phyloP scores from a whole-genome alignment of 2,329 filamentous ascomycete genomes.

The Sporothrix globosa region DNA sequence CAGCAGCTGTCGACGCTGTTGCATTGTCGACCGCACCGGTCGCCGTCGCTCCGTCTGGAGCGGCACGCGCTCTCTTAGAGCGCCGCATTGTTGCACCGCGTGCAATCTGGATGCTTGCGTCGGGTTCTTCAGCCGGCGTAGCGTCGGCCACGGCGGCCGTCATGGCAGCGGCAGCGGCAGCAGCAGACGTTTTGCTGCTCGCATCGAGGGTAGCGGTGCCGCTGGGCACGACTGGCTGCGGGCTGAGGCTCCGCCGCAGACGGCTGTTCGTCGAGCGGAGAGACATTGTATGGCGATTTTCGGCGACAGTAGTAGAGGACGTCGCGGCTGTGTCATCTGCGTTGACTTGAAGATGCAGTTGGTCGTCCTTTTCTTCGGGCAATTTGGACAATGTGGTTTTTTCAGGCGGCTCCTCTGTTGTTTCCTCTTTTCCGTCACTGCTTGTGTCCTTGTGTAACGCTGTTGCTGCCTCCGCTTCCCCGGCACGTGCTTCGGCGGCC shows the following conservation, averaged over 20 bases:
- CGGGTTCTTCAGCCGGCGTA: not conserved
- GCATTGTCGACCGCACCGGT: no score
- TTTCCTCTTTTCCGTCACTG: not conserved
- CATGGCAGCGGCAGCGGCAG: not conserved
- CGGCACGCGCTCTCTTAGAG: conserved; percentile 9
- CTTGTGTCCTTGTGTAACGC: conserved; percentile 20
- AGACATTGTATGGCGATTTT: conserved; percentile 33
- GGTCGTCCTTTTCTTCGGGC: no score
- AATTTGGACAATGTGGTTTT: not conserved
- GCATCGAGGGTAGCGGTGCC: not conserved
- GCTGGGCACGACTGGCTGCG: not conserved
- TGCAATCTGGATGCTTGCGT: conserved; percentile 37
- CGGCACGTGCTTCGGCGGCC: not conserved
- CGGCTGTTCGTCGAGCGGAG: conserved; percentile 32
- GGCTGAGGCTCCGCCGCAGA: conserved; percentile 20
- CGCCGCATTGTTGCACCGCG: conserved; percentile 31
- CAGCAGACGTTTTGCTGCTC: not conserved
- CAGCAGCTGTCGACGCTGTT: not conserved
- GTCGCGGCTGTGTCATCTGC: not conserved
- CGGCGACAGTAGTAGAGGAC: not conserved
- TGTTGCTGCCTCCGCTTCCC: not conserved
- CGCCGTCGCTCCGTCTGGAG: not conserved
- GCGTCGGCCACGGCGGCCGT: not conserved
- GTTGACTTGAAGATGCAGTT: conserved; percentile 10
- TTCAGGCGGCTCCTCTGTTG: not conserved